Conservation (phyloP, 805 yeast genomes). For the Suhomyces sp. region DNA sequence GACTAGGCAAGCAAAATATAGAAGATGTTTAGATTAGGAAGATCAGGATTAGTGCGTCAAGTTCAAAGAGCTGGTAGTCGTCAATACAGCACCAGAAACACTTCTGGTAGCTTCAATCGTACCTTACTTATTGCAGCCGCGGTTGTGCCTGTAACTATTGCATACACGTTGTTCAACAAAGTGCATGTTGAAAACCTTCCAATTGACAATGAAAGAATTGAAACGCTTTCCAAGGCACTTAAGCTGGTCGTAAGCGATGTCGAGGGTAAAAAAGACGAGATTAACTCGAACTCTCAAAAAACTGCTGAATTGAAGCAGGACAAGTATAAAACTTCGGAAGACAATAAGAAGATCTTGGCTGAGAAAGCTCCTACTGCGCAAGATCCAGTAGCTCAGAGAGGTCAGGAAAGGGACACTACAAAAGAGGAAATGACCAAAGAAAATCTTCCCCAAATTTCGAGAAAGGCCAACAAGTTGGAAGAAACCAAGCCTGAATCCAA, state of each 20-base stretch:
- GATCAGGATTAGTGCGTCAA: constrained; percentile 14
- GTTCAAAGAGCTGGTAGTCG: constrained; percentile 11
- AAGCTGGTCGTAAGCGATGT: constrained; percentile 6
- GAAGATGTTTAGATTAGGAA: constrained; percentile 19
- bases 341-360: not conserved
- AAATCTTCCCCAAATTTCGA: not conserved
- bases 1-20: not conserved
- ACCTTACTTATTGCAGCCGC: constrained; percentile 12
- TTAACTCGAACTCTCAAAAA: not conserved
- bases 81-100: constrained; percentile 3
- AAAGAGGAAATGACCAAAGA: not conserved
- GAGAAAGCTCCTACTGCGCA: not conserved
- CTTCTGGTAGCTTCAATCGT: constrained; percentile 8
- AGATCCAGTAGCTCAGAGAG: constrained; percentile 4
- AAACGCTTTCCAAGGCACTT: constrained; percentile 2
- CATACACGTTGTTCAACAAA: constrained; percentile 9
- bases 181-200: constrained; percentile 1
- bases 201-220: constrained; percentile 2
- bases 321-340: not conserved
- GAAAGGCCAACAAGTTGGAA: not conserved
- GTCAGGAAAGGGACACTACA: constrained; percentile 3
- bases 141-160: constrained; percentile 11
- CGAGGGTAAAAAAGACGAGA: constrained; percentile 8
- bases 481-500: not conserved
- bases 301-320: not conserved